Conservation (phyloP, 768 basidiomycete genomes). For the Auriscalpium vulgare region DNA sequence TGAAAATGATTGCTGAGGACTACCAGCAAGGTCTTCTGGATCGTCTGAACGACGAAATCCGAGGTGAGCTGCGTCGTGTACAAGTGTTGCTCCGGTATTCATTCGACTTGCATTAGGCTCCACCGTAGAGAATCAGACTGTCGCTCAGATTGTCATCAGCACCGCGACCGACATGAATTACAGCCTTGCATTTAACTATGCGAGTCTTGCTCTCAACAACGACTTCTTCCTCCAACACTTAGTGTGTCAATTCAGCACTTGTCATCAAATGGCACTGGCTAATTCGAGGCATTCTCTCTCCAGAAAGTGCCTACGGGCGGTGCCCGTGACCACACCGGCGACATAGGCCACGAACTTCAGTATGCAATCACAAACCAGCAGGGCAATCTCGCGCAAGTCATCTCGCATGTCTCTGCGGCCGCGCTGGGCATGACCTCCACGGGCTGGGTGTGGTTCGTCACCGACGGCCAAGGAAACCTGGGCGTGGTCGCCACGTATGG, state of each 20-base stretch:
- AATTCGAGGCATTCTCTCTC: not conserved
- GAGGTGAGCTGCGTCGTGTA: slow-evolving; percentile 38
- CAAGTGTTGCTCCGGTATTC: no score
- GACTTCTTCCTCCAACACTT: slow-evolving; percentile 86
- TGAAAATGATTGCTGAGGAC: slow-evolving; percentile 67
- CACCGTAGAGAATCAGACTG: slow-evolving; percentile 15
- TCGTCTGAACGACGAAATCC: slow-evolving; percentile 66
- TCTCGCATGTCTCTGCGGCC: slow-evolving; percentile 69
- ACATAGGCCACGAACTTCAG: slow-evolving; percentile 29
- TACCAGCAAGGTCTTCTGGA: slow-evolving; percentile 82
- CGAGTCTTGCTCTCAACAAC: slow-evolving; percentile 89
- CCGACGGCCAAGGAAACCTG: slow-evolving; percentile 49
- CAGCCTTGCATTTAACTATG: slow-evolving; percentile 81
- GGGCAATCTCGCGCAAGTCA: slow-evolving; percentile 58
- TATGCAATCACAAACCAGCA: slow-evolving; percentile 39
- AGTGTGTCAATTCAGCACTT: slow-evolving; percentile 39
- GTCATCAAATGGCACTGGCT: not conserved
- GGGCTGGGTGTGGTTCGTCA: slow-evolving; percentile 87
- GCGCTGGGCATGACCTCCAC: slow-evolving; percentile 70
- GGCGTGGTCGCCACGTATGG: slow-evolving; percentile 85
- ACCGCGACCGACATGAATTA: slow-evolving; percentile 51
- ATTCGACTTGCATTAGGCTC: no score
- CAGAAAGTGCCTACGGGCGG: slow-evolving; percentile 27
- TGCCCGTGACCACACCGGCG: slow-evolving; percentile 23
- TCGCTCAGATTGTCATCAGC: slow-evolving; percentile 67